Evolutionary conservation across 305 asterid genomes (phyloP).

Genomic region (Fraxinus sp.): DNA sequence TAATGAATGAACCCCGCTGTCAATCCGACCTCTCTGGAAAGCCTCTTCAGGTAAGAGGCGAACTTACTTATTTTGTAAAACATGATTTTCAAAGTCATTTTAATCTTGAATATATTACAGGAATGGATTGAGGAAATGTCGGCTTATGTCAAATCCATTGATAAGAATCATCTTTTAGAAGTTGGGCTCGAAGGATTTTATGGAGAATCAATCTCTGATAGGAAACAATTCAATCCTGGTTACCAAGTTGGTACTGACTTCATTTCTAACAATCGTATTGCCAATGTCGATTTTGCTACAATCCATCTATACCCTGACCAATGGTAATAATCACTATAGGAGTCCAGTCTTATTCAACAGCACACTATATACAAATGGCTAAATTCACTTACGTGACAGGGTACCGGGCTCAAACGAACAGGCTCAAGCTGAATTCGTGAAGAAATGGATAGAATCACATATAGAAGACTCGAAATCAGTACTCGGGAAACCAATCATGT

Average conservation of each 20-base stretch:
- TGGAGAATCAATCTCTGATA: slow-evolving; percentile 35
- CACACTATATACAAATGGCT: background rate
- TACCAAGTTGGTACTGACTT: slow-evolving; percentile 50
- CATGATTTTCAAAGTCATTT: background rate
- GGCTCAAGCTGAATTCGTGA: slow-evolving; percentile 24
- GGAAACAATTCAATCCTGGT: slow-evolving; percentile 46
- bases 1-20: slow-evolving; percentile 65
- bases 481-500: slow-evolving; percentile 28
- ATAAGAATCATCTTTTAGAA: slow-evolving; percentile 48
- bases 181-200: slow-evolving; percentile 69
- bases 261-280: slow-evolving; percentile 45
- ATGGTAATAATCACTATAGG: slow-evolving; percentile 36
- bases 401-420: slow-evolving; percentile 5
- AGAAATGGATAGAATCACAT: slow-evolving; percentile 32
- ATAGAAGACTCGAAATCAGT: slow-evolving; percentile 24
- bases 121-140: slow-evolving; percentile 55
- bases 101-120: slow-evolving; percentile 19
- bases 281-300: slow-evolving; percentile 52
- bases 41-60: slow-evolving; percentile 38
- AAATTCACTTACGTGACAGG: slow-evolving; percentile 14
- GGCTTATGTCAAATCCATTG: slow-evolving; percentile 46
- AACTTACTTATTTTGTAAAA: background rate
- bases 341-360: background rate
- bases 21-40: slow-evolving; percentile 52
- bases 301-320: slow-evolving; percentile 64